These are phyloP conservation scores for Pleurotus cornucopiae DNA, from an alignment of 768 basidiomycete species.

Conservation along the genomic window DNA sequence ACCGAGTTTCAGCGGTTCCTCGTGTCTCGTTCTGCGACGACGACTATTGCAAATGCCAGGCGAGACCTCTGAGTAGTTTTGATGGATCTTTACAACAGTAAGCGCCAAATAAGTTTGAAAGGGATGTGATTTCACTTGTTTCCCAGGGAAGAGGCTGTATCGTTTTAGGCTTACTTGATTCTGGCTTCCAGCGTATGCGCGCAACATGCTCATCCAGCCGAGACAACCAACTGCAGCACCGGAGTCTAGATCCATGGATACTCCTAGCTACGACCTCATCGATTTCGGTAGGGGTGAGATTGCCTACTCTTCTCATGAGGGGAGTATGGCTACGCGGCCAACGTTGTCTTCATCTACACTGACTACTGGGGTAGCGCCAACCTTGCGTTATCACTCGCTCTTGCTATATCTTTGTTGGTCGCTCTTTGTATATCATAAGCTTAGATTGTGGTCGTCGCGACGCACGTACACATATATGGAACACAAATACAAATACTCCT, in stretches of 20 bases:
- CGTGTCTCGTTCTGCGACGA: too few species aligned
- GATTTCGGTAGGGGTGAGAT: conserved; percentile 36
- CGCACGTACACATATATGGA: neutral
- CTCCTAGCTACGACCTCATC: conserved; percentile 38
- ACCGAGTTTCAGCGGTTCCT: too few species aligned
- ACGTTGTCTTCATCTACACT: neutral
- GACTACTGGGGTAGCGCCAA: neutral
- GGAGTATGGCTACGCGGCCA: neutral
- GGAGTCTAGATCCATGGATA: conserved; percentile 17
- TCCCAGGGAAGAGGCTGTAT: conserved; percentile 12
- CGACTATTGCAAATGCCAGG: too few species aligned
- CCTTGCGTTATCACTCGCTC: too few species aligned
- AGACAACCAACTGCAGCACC: conserved; percentile 33
- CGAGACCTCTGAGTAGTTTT: too few species aligned
- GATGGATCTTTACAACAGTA: too few species aligned
- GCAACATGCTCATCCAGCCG: conserved; percentile 37
- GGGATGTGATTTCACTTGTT: neutral
- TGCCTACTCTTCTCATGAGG: neutral
- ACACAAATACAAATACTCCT: neutral
- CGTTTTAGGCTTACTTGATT: conserved; percentile 32
- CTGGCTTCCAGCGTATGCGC: conserved; percentile 29
- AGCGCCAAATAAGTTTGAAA: too few species aligned
- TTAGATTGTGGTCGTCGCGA: too few species aligned
- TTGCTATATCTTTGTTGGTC: too few species aligned
- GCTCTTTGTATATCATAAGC: too few species aligned